Evolutionary conservation across 331 rosid species (phyloP).

Genomic region (Stylosanthes scabra): DNA sequence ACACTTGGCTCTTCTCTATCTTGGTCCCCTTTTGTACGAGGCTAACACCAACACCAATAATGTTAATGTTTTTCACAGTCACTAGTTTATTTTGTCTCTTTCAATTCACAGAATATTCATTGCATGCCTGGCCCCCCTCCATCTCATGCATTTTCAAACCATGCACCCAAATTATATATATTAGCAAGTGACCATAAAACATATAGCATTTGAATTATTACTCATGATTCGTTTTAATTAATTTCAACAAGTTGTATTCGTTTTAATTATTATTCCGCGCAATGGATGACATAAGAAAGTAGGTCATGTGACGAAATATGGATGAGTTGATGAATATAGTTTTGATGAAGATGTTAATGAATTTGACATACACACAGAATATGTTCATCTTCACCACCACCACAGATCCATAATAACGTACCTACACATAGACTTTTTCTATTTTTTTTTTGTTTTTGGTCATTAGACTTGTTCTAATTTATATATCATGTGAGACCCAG

Average conservation of each 20-base stretch:
- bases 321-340: not conserved
- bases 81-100: slow-evolving; percentile 25
- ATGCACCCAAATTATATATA: no score
- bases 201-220: no score
- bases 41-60: slow-evolving; percentile 33
- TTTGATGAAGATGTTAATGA: slow-evolving; percentile 17
- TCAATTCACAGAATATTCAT: slow-evolving; percentile 9
- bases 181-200: no score
- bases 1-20: no score
- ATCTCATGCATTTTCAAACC: no score
- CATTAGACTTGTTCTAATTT: not conserved
- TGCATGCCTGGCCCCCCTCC: not conserved
- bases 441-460: no score
- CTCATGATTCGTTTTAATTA: no score
- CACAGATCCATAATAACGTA: not conserved
- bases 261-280: no score
- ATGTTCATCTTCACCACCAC: slow-evolving; percentile 31
- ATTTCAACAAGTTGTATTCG: no score
- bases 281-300: not conserved
- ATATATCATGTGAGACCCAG: not conserved
- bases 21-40: slow-evolving; percentile 55
- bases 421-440: slow-evolving; percentile 3
- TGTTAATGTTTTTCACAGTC: not conserved
- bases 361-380: slow-evolving; percentile 15
- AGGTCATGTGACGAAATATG: not conserved